Evolutionary conservation across 805 yeast species (phyloP), one percentile per base, ranked within the genome.

Genomic region (Starmerella gropengiesseri): DNA sequence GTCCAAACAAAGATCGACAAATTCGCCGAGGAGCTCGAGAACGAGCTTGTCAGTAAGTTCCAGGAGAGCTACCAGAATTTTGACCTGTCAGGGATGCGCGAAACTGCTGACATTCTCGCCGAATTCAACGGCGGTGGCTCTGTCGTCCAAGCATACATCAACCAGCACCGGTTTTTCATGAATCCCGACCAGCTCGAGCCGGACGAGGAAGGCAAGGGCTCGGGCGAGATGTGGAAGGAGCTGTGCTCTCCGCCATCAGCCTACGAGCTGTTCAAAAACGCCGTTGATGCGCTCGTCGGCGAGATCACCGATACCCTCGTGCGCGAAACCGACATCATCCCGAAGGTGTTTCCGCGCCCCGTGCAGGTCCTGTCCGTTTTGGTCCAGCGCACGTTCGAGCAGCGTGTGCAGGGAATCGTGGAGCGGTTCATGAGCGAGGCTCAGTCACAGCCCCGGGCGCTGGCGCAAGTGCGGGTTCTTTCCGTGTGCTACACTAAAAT

Each of bases 81-180:
- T 47, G 79, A 84, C 52, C 72, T 75, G 52, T 66, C 67, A n/a
- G 74, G 73, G 41, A 77, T 91, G 80, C 77, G 74, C 54, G 85
- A 78, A 44, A 72, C 62, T 20, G 84, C 95, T 0, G 75, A 74
- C 39, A 73, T 86, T 14, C 66, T 87, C 38, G 73, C 77, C 41
- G 82, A 77, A 47, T 89, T 78, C 65, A 87, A 89, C 56, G 89
- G 85, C 16, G 95, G 95, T 11, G 69, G 74, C 9, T 77, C 80
- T 45, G 89, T 87, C 7, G 80, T 84, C 7, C 84, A 79, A 56
- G 76, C 79, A 37, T 89, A 83, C 62, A 81, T 87, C 31, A 77
- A 75, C 56, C 85, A 82, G 56, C 84, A 82, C 56, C 81, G 77
- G 37, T 71, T 79, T 45, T 81, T 87, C 59, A 66, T 69, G 42